These are phyloP conservation scores for Coleophoma cylindrospora DNA, from an alignment of 2,329 filamentous ascomycete species.

Conservation along the genomic window DNA sequence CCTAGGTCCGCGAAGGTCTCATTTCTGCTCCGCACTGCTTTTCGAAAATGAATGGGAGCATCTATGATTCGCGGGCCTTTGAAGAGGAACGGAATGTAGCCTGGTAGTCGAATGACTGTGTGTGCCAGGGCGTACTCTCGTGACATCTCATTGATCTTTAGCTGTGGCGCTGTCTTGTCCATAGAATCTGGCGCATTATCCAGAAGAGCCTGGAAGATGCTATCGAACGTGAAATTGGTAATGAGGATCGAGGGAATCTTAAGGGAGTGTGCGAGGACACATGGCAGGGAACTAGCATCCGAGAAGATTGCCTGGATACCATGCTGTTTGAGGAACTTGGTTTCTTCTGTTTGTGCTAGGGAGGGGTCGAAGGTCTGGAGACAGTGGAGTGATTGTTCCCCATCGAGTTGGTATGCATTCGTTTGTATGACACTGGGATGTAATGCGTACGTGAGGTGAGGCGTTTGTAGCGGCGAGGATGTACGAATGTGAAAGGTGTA, in stretches of 20 bases:
- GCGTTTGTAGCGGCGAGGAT: conserved; percentile 3
- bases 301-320: conserved; percentile 6
- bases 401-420: conserved; percentile 9
- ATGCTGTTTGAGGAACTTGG: conserved; percentile 5
- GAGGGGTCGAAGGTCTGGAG: conserved; percentile 6
- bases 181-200: conserved; percentile 4
- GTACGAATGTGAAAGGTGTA: conserved; percentile 11
- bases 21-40: conserved; percentile 5
- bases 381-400: conserved; percentile 5
- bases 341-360: conserved; percentile 3
- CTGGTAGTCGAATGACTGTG: conserved; percentile 9
- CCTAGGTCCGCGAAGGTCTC: conserved; percentile 2
- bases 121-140: conserved; percentile 7
- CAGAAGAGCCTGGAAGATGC: conserved; percentile 7
- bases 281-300: conserved; percentile 7
- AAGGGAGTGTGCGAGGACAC: conserved; percentile 5
- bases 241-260: conserved; percentile 7
- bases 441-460: conserved; percentile 2
- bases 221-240: conserved; percentile 12
- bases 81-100: conserved; percentile 9
- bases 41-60: conserved; percentile 10
- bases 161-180: conserved; percentile 1
- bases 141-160: conserved; percentile 9
- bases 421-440: conserved; percentile 8
- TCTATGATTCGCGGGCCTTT: conserved; percentile 6